Base-by-base conservation (phyloP, 2,329 filamentous ascomycete species). In the Bipolaris sorokiniana region DNA sequence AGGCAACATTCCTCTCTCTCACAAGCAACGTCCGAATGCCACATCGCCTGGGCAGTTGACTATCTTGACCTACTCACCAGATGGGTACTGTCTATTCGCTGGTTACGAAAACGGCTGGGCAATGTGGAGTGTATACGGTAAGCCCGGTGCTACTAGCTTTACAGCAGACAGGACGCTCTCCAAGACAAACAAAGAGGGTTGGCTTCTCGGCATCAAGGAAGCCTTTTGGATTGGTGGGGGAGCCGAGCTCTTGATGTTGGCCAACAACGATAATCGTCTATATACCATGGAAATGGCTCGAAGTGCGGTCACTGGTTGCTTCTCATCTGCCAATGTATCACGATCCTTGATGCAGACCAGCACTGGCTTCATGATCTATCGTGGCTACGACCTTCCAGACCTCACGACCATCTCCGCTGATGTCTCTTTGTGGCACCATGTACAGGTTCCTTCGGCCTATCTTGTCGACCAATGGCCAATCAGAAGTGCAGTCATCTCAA, bases 61-160 rank as follows among this genome's bases (percentile, higher is more conserved):
- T 2, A 90, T 88, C 28, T 77, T 99, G 63, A 87, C 80, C 58
- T 99, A 97, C 79, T 97, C 95, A 1, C 92, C 94, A 0, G 95
- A 99, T 75, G 95, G 95, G 16, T 97, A 98, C 75, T 97, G 93
- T 74, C 83, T 99, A 7, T 97, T 99, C 76, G 92, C 90, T 41
- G 95, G 94, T 1, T 98, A 94, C 71, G 89, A 95, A 68, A 88
- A 89, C 56, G 96, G 95, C 0, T 99, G 95, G 95, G 90, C 91
- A 4, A 94, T 88, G 45, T 99, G 94, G 94, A 98, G 94, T 74
- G 95, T 98, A 36, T 99, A 96, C 76, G 95, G 95, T 33, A 97
- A 97, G 76, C 84, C 89, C 2, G 89, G 92, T 13, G 92, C 90
- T 53, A 91, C 87, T 66, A 97, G 91, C 71, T 98, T 98, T 73